Base-by-base conservation (phyloP, 441 rosid species). In the Pelargonium cotyledonis region DNA sequence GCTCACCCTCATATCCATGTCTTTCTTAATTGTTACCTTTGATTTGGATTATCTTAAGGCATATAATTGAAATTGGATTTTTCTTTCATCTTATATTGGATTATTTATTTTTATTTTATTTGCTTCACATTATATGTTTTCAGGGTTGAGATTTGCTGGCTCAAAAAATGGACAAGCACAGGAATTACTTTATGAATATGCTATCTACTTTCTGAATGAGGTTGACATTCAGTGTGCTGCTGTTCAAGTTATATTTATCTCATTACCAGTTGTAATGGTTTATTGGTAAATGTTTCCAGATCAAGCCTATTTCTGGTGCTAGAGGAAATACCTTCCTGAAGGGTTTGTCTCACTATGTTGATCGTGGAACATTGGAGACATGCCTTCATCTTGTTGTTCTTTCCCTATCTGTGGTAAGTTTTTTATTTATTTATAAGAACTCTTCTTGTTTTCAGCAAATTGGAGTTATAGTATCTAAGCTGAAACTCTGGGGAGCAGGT, bases 111-210 rank as follows among this genome's bases (percentile, higher is more conserved):
- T 63, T 63, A 64, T 11, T 77, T 40, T 8, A n/a, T 40, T 1
- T 40, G 7, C 43, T 40, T 51, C 21, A 72, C 65, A 9, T 73
- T 75, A 40, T 57, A 68, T 74, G 57, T 81, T 65, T 75, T 49
- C 95, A 95, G 98, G 98, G 55, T 80, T 95, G 80, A 90, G 89
- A 76, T 95, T 88, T 83, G 97, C 97, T 73, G 99, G 98, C 68
- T 83, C 98, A 23, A 90, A 82, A 80, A 92, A 95, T 83, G 95
- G 84, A 77, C 85, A 86, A 84, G 96, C 85, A 60, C 93, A 89
- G 76, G 97, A 92, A 72, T 80, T 92, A 76, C 97, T 95, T 40
- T 79, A 92, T 68, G 89, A 81, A 69, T 89, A 86, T 79, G 96
- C 97, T 72, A 73, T 88, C 75, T 86, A 86, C 80, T 88, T 95